Conservation (phyloP, 768 basidiomycete genomes). For the Suillus paluster region DNA sequence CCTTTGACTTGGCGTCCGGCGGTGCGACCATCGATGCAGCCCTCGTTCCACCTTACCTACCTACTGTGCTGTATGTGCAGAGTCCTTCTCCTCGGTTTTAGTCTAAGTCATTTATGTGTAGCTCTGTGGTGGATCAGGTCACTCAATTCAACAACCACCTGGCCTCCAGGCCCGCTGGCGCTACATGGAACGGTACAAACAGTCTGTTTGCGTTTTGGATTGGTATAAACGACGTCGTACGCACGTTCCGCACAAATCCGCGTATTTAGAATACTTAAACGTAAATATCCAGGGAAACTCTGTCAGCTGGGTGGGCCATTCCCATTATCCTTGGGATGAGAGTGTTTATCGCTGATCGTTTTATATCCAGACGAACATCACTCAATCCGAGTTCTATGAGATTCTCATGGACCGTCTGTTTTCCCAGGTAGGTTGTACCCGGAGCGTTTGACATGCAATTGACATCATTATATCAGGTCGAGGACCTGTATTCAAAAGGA, state of each 20-base stretch:
- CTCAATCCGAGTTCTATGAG: conserved; percentile 26
- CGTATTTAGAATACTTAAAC: not conserved
- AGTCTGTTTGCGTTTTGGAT: conserved; percentile 72
- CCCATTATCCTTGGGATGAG: not conserved
- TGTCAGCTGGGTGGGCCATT: conserved; percentile 22
- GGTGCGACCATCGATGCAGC: conserved; percentile 66
- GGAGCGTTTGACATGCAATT: not conserved
- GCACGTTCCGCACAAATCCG: not conserved
- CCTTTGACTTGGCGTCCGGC: conserved; percentile 70
- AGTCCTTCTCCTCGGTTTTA: not conserved
- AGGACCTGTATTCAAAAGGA: conserved; percentile 39
- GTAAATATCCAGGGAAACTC: conserved; percentile 10
- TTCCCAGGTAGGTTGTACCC: conserved; percentile 24
- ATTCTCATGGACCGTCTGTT: conserved; percentile 30
- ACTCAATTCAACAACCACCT: conserved; percentile 55
- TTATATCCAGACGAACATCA: conserved; percentile 26
- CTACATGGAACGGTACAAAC: conserved; percentile 61
- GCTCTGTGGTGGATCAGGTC: conserved; percentile 55
- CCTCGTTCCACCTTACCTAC: conserved; percentile 56
- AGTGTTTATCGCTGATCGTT: not conserved
- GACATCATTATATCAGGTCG: conserved; percentile 14
- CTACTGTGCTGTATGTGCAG: conserved; percentile 56
- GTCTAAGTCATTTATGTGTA: conserved; percentile 10
- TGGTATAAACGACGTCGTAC: conserved; percentile 69
- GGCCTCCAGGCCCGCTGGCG: conserved; percentile 50